phyloP scores from a whole-genome alignment of 2,329 filamentous ascomycete genomes.

The Tetracladium maxilliforme region DNA sequence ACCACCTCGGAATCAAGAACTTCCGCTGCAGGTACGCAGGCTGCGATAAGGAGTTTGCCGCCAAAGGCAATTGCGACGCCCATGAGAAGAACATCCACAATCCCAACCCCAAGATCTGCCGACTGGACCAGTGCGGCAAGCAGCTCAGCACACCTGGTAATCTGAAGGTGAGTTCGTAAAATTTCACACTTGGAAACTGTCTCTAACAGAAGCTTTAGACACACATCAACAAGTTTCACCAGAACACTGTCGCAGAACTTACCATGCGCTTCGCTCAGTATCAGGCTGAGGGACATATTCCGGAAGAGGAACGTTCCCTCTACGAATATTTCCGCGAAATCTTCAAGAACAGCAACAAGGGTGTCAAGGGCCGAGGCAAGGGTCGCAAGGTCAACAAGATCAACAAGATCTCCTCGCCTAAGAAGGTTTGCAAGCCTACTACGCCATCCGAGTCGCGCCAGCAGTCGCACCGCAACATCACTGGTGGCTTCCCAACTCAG shows the following conservation, averaged over 20 bases:
- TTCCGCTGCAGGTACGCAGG: slow-evolving; percentile 67
- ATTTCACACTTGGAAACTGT: slow-evolving; percentile 1
- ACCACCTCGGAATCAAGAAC: slow-evolving; percentile 74
- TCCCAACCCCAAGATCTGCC: slow-evolving; percentile 67
- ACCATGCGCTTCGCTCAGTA: slow-evolving; percentile 56
- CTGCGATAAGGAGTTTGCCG: slow-evolving; percentile 72
- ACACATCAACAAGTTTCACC: slow-evolving; percentile 91
- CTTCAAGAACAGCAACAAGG: slow-evolving; percentile 98
- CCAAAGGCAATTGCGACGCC: slow-evolving; percentile 71
- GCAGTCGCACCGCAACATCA: no score
- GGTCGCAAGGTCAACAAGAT: slow-evolving; percentile 55
- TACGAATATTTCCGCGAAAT: slow-evolving; percentile 73
- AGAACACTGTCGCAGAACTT: slow-evolving; percentile 53
- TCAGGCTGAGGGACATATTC: slow-evolving; percentile 45
- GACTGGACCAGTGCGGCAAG: slow-evolving; percentile 72
- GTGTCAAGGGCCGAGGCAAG: slow-evolving; percentile 90
- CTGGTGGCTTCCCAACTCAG: no score
- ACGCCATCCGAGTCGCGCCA: no score
- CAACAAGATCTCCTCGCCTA: no score
- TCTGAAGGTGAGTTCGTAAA: slow-evolving; percentile 52
- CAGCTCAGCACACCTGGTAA: slow-evolving; percentile 84
- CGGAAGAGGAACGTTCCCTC: slow-evolving; percentile 55
- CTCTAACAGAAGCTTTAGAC: slow-evolving; percentile 31
- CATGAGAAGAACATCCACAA: slow-evolving; percentile 71
- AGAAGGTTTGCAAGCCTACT: no score